phyloP scores from a whole-genome alignment of 2,329 filamentous ascomycete species.

The Berkeleyomyces rouxiae region DNA sequence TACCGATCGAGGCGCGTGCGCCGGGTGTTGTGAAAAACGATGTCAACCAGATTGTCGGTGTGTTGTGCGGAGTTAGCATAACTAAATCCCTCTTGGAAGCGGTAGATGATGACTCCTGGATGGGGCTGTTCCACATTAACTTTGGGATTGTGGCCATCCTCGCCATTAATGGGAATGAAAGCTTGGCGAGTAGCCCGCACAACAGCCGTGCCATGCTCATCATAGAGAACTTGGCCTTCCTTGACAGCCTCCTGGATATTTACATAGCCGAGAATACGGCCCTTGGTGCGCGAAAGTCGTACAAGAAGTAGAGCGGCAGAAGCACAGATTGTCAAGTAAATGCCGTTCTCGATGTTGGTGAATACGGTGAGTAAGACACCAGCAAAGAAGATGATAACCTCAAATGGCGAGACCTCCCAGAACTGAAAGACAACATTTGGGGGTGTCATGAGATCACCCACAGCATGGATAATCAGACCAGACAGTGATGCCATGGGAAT shows the following conservation, averaged over 20 bases:
- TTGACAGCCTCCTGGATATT: constrained; percentile 22
- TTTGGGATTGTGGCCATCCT: constrained; percentile 34
- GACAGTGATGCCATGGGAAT: constrained; percentile 69
- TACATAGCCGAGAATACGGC: constrained; percentile 69
- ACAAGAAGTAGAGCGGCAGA: constrained; percentile 68
- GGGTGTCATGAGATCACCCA: constrained; percentile 78
- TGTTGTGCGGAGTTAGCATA: constrained; percentile 37
- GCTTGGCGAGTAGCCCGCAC: constrained; percentile 15
- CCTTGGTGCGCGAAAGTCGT: constrained; percentile 66
- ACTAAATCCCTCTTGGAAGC: constrained; percentile 39
- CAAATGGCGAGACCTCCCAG: constrained; percentile 80
- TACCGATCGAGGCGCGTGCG: constrained; percentile 27
- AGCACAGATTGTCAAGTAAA: constrained; percentile 69
- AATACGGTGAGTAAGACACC: constrained; percentile 87
- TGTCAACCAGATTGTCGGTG: constrained; percentile 31
- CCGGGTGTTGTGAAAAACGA: constrained; percentile 29
- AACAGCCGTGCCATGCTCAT: constrained; percentile 8
- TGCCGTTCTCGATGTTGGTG: constrained; percentile 73
- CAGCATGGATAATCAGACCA: constrained; percentile 89
- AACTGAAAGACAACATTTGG: constrained; percentile 89
- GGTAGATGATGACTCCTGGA: constrained; percentile 38
- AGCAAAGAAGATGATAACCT: constrained; percentile 82
- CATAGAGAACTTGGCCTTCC: constrained; percentile 9
- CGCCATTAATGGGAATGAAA: constrained; percentile 32
- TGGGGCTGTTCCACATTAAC: constrained; percentile 30